Evolutionary conservation across 306 rosid species (phyloP).

Genomic region (Ceratonia siliqua): DNA sequence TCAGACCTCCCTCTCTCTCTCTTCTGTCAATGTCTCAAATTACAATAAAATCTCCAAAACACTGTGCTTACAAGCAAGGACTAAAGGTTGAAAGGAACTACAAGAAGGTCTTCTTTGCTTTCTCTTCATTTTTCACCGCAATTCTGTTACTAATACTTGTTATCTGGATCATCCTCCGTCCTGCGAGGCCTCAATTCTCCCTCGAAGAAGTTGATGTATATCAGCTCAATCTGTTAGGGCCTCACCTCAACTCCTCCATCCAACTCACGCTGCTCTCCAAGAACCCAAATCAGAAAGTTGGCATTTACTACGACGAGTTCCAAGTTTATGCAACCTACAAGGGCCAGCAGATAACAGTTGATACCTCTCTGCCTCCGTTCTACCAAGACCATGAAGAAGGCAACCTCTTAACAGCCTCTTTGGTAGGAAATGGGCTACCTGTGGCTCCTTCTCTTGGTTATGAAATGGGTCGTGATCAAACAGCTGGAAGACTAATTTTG

Average conservation of each 20-base stretch:
- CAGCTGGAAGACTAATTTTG: constrained; percentile 60
- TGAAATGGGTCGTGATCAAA: constrained; percentile 74
- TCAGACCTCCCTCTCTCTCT: constrained; percentile 11
- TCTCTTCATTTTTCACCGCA: constrained; percentile 58
- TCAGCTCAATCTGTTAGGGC: constrained; percentile 64
- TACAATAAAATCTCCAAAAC: constrained; percentile 67
- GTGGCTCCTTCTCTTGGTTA: constrained; percentile 79
- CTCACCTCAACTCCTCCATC: constrained; percentile 77
- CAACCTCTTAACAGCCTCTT: constrained; percentile 67
- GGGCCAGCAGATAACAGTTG: constrained; percentile 72
- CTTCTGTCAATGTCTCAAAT: constrained; percentile 67
- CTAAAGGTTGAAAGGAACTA: constrained; percentile 44
- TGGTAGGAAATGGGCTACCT: constrained; percentile 59
- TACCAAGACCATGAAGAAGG: constrained; percentile 70
- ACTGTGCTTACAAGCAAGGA: constrained; percentile 66
- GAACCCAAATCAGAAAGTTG: constrained; percentile 81
- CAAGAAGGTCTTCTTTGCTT: constrained; percentile 57
- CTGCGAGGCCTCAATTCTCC: constrained; percentile 75
- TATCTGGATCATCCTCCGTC: constrained; percentile 68
- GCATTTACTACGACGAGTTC: constrained; percentile 80
- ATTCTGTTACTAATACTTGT: constrained; percentile 56
- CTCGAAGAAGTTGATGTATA: constrained; percentile 71
- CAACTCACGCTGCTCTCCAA: constrained; percentile 73
- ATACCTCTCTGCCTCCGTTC: constrained; percentile 70
- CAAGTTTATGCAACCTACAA: constrained; percentile 69